Percentiles rank a stretch among this genome's conserved stretches.
These are phyloP conservation scores for Puccinia polysora DNA, from an alignment of 1,284 basidiomycete genomes.

Conservation along the genomic window DNA sequence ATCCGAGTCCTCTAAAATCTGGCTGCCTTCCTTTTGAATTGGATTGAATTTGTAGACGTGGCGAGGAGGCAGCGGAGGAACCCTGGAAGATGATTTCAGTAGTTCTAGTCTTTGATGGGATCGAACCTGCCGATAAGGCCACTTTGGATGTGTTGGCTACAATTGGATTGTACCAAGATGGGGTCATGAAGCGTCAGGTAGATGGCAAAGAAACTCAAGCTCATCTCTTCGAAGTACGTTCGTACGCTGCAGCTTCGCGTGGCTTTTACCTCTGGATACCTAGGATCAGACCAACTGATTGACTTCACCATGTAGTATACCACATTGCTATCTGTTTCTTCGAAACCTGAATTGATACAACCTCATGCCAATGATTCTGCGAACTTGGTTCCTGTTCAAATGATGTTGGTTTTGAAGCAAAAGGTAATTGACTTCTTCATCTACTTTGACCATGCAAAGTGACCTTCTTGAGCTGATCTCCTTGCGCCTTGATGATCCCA, in stretches of 20 bases:
- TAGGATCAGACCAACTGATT: slow-evolving; percentile 67
- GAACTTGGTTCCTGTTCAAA: slow-evolving; percentile 88
- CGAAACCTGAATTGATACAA: slow-evolving; percentile 35
- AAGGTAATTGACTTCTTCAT: neutral
- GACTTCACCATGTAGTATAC: slow-evolving; percentile 55
- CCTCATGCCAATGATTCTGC: slow-evolving; percentile 56
- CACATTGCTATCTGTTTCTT: slow-evolving; percentile 34
- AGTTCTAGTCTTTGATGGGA: slow-evolving; percentile 75
- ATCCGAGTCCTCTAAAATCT: neutral
- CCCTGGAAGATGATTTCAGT: slow-evolving; percentile 91
- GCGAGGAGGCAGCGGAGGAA: slow-evolving; percentile 67
- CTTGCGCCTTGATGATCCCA: slow-evolving; percentile 59
- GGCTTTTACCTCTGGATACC: neutral
- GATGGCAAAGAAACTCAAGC: slow-evolving; percentile 84
- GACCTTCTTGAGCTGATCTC: neutral
- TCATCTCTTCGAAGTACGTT: slow-evolving; percentile 26
- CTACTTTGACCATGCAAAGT: neutral
- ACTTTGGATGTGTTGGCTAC: slow-evolving; percentile 82
- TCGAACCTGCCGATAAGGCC: slow-evolving; percentile 92
- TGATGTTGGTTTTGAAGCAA: slow-evolving; percentile 53
- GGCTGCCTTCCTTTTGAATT: neutral
- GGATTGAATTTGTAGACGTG: slow-evolving; percentile 55
- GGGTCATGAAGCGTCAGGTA: slow-evolving; percentile 84
- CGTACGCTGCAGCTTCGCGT: neutral
- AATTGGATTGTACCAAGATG: slow-evolving; percentile 81